Percentiles rank a stretch among this genome's conserved stretches.
phyloP scores from a whole-genome alignment of 2,329 filamentous ascomycete genomes.

The Stachybotrys echinatus region DNA sequence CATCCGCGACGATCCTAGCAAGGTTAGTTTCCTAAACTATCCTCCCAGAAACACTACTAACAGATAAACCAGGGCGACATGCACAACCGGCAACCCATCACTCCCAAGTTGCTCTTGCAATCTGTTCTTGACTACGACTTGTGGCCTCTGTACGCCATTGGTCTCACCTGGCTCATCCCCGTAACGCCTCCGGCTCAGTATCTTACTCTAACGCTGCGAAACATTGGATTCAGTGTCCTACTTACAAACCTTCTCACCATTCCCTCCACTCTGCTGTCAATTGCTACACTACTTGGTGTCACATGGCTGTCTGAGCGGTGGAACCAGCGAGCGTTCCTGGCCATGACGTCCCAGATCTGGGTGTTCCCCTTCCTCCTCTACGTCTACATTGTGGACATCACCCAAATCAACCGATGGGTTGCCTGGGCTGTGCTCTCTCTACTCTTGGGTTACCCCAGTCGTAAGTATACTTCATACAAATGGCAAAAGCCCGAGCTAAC shows the following conservation, averaged over 20 bases:
- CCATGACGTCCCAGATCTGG: conserved; percentile 46
- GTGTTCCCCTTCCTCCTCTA: conserved; percentile 49
- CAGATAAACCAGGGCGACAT: conserved; percentile 58
- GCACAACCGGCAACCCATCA: conserved; percentile 48
- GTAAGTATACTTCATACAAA: conserved; percentile 20
- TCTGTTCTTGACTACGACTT: conserved; percentile 53
- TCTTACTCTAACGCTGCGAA: conserved; percentile 38
- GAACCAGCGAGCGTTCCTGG: conserved; percentile 37
- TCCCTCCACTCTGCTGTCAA: conserved; percentile 1
- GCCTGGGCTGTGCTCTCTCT: conserved; percentile 26
- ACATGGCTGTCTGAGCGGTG: conserved; percentile 28
- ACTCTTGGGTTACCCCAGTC: conserved; percentile 34
- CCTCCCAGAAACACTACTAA: neutral
- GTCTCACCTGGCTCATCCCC: conserved; percentile 42
- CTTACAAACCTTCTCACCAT: conserved; percentile 20
- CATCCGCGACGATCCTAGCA: conserved; percentile 48
- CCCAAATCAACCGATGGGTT: conserved; percentile 22
- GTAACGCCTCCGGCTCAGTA: conserved; percentile 39
- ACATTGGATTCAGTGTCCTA: conserved; percentile 32
- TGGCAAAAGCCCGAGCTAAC: neutral
- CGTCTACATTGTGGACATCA: conserved; percentile 27
- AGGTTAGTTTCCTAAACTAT: neutral
- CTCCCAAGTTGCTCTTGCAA: conserved; percentile 40
- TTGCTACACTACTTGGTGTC: conserved; percentile 8
- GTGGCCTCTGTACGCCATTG: conserved; percentile 48